Percentiles rank a stretch among this genome's conserved stretches.
Conservation (phyloP, 2,329 filamentous ascomycete species). For the Graphilbum sp. region DNA sequence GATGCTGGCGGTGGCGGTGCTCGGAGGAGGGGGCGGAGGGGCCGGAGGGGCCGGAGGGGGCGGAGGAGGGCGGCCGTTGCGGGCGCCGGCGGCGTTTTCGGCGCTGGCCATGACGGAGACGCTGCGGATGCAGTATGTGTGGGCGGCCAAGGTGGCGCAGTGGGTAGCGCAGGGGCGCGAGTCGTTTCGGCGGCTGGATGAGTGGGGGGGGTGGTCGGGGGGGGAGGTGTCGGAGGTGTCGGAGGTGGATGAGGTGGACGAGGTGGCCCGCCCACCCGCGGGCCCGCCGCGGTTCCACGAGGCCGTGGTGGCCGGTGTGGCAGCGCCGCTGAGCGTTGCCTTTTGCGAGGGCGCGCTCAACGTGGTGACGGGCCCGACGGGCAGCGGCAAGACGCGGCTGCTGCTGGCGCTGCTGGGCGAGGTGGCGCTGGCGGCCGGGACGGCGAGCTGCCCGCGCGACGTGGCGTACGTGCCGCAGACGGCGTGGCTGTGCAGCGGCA, state of each 20-base stretch:
- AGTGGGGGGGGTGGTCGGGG: no score
- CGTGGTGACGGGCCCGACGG: slow-evolving; percentile 17
- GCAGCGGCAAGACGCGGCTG: slow-evolving; percentile 17
- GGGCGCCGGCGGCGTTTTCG: slow-evolving; percentile 10
- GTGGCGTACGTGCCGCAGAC: slow-evolving; percentile 14
- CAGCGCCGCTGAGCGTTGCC: slow-evolving; percentile 6
- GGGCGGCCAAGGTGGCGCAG: slow-evolving; percentile 9
- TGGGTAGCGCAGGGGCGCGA: slow-evolving; percentile 15
- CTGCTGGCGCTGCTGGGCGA: slow-evolving; percentile 15
- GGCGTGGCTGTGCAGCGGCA: slow-evolving; percentile 53
- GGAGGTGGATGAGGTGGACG: no score
- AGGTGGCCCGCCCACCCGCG: no score
- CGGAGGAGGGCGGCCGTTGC: no score
- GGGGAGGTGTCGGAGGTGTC: no score
- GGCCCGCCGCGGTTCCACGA: no score
- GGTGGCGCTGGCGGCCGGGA: slow-evolving; percentile 11
- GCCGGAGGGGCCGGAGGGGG: no score
- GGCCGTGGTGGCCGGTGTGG: no score
- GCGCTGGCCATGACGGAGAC: slow-evolving; percentile 11
- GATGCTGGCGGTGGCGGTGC: slow-evolving; percentile 4
- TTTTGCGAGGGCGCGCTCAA: slow-evolving; percentile 15
- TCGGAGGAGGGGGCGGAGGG: no score
- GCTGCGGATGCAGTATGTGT: slow-evolving; percentile 10
- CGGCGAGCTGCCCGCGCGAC: slow-evolving; percentile 13
- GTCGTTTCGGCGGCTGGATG: slow-evolving; percentile 16